Evolutionary conservation across 2,329 filamentous ascomycete species (phyloP).

Genomic region (Aspergillus glaucus): DNA sequence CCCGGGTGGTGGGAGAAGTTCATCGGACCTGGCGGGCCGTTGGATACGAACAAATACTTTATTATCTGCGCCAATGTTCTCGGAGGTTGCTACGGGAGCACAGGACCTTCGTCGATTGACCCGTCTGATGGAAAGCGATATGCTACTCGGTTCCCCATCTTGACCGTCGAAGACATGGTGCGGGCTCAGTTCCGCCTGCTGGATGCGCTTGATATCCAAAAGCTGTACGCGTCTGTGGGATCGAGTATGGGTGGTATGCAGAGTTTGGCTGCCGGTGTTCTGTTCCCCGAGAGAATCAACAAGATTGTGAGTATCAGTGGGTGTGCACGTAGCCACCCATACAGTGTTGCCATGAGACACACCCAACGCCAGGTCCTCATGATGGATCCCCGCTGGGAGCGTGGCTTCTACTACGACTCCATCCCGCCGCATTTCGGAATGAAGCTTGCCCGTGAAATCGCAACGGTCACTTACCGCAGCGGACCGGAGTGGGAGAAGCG

Average conservation of each 20-base stretch:
- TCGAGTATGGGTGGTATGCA: conserved; percentile 99
- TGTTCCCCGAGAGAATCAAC: conserved; percentile 76
- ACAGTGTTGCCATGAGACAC: conserved; percentile 97
- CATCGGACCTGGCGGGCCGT: conserved; percentile 75
- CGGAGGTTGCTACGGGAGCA: conserved; percentile 92
- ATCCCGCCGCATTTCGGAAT: conserved; percentile 92
- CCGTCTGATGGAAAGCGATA: conserved; percentile 83
- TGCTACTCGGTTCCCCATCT: conserved; percentile 88
- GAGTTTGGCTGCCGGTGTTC: conserved; percentile 74
- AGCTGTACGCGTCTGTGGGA: conserved; percentile 85
- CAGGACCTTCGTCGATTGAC: conserved; percentile 80
- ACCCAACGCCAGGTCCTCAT: conserved; percentile 96
- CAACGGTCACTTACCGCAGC: conserved; percentile 92
- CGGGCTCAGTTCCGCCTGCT: conserved; percentile 87
- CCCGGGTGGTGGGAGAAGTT: conserved; percentile 99
- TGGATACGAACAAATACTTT: conserved; percentile 89
- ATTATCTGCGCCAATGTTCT: conserved; percentile 96
- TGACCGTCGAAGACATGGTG: conserved; percentile 97
- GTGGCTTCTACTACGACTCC: conserved; percentile 84
- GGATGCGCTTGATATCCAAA: conserved; percentile 68
- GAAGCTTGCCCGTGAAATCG: conserved; percentile 96
- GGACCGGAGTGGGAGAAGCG: conserved; percentile 96
- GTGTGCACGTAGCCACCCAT: conserved; percentile 89
- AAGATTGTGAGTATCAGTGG: conserved; percentile 85
- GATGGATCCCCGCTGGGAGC: conserved; percentile 97